phyloP scores from a whole-genome alignment of 225 moss, liverwort and hornwort genomes.

The Bryum argenteum region DNA sequence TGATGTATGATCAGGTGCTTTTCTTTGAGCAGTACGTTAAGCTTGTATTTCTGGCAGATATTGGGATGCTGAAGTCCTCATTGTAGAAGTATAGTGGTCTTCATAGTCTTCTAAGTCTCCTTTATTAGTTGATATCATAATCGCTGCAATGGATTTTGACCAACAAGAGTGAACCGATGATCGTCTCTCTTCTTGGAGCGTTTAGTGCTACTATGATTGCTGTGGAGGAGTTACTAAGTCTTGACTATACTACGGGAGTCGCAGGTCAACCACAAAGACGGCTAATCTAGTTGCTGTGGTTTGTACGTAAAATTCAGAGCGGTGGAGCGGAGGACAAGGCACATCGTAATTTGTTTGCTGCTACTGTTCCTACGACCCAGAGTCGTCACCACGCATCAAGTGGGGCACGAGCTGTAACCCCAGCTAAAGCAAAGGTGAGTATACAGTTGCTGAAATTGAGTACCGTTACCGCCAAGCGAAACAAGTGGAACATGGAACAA shows the following conservation, averaged over 20 bases:
- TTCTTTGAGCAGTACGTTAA: conserved; percentile 36
- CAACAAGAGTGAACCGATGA: no score
- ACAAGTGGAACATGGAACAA: neutral
- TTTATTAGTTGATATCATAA: no score
- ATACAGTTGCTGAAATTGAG: neutral
- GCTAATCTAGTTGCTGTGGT: neutral
- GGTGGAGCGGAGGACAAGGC: conserved; percentile 22
- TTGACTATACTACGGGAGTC: neutral
- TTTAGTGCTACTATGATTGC: neutral
- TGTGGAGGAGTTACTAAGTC: neutral
- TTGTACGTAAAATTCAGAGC: conserved; percentile 5
- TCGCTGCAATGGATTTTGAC: no score
- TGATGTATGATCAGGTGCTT: conserved; percentile 27
- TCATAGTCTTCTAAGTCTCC: neutral
- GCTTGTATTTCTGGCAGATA: conserved; percentile 15
- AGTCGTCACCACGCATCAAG: conserved; percentile 24
- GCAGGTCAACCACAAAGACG: neutral
- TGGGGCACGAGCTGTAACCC: conserved; percentile 25
- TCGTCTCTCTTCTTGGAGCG: neutral
- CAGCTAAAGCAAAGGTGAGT: conserved; percentile 56
- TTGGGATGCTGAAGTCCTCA: neutral
- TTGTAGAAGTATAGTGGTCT: neutral
- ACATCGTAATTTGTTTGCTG: neutral
- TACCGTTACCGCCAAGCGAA: neutral
- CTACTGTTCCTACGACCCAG: conserved; percentile 9